These are phyloP conservation scores for Ceratocystiopsis minuta DNA, from an alignment of 2,329 filamentous ascomycete genomes.

Conservation along the genomic window DNA sequence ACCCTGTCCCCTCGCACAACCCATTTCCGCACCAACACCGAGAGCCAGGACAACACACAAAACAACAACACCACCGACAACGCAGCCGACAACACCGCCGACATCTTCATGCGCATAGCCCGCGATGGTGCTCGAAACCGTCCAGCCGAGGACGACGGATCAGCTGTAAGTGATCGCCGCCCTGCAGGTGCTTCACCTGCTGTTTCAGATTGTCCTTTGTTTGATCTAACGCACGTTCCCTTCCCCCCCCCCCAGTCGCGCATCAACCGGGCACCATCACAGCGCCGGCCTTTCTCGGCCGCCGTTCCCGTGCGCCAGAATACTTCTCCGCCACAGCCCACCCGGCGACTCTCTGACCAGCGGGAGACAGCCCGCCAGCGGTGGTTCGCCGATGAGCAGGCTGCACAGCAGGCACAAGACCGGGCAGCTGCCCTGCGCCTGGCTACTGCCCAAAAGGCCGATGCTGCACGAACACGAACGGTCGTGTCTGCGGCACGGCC, in stretches of 20 bases:
- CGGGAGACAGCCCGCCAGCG: constrained; percentile 28
- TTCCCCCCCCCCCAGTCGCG: too few relatives aligned
- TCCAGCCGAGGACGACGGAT: constrained; percentile 19
- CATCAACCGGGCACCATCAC: constrained; percentile 11
- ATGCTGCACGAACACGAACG: constrained; percentile 3
- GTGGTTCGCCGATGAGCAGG: constrained; percentile 23
- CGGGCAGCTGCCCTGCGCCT: constrained; percentile 18
- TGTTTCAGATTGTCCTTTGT: background rate
- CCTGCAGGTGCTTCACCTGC: background rate
- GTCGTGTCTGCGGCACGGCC: constrained; percentile 11
- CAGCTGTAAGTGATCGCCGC: constrained; percentile 25
- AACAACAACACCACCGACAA: constrained; percentile 22
- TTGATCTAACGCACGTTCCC: too few relatives aligned
- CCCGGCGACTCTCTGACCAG: constrained; percentile 39
- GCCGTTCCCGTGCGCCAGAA: constrained; percentile 28
- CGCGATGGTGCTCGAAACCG: constrained; percentile 30
- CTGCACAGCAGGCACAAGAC: constrained; percentile 22
- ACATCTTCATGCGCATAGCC: constrained; percentile 41
- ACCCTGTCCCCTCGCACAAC: constrained; percentile 17
- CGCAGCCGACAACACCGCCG: constrained; percentile 38
- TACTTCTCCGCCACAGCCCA: constrained; percentile 30
- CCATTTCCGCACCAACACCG: constrained; percentile 17
- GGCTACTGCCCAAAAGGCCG: background rate
- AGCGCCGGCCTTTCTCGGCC: constrained; percentile 35
- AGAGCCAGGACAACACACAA: background rate